These are phyloP conservation scores for Solanum medicagineum DNA, from an alignment of 257 asterid genomes.

Conservation along the genomic window DNA sequence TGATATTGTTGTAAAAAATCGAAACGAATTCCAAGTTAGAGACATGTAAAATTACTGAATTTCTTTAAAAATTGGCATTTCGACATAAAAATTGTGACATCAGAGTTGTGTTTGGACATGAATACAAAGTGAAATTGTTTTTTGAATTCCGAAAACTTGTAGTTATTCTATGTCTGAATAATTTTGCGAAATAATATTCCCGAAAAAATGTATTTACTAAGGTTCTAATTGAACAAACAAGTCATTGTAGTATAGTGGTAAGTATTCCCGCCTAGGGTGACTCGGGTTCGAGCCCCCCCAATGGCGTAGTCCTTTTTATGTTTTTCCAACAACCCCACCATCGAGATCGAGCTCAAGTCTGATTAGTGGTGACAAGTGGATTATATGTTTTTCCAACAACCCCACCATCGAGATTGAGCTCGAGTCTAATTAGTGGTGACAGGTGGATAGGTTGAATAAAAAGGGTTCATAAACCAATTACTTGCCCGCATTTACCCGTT, in stretches of 20 bases:
- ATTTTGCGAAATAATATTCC: neutral
- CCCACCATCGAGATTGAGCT: too few species aligned
- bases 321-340: neutral
- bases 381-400: too few species aligned
- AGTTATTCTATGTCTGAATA: neutral
- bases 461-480: too few species aligned
- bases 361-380: too few species aligned
- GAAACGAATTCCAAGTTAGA: constrained; percentile 24
- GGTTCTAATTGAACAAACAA: too few species aligned
- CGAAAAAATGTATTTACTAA: neutral
- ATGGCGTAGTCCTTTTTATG: neutral
- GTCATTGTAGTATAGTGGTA: neutral
- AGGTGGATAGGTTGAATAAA: too few species aligned
- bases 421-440: too few species aligned
- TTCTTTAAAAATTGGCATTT: neutral
- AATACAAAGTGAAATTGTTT: neutral
- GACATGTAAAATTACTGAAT: neutral
- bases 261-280: constrained; percentile 96
- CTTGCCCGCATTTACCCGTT: too few species aligned
- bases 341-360: neutral
- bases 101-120: neutral
- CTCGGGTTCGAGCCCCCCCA: constrained; percentile 91
- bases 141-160: neutral
- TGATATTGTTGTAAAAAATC: constrained; percentile 25
- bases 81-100: neutral